Percentiles rank a stretch among this genome's conserved stretches.
Conservation (phyloP, 129 eudicot genomes). For the Flaveria bidentis region DNA sequence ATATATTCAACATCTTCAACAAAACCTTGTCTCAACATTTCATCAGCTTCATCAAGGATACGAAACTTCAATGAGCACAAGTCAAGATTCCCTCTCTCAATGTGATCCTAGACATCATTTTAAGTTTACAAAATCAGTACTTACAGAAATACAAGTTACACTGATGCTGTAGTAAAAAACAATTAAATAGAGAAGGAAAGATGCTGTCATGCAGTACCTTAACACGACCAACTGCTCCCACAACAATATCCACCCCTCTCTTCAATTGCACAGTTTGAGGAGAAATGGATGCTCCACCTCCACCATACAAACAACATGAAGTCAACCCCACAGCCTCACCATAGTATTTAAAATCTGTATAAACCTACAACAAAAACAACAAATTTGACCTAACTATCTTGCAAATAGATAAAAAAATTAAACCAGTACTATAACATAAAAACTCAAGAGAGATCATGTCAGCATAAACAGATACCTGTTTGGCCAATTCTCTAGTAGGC, state of each 20-base stretch:
- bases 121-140: not conserved
- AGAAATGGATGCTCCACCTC: slow-evolving; percentile 68
- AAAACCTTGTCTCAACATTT: slow-evolving; percentile 93
- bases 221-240: slow-evolving; percentile 93
- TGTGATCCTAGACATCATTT: slow-evolving; percentile 62
- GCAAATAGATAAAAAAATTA: not conserved
- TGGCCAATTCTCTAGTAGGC: slow-evolving; percentile 92
- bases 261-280: slow-evolving; percentile 63
- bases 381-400: not conserved
- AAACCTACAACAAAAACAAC: slow-evolving; percentile 44
- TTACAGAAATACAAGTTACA: not conserved
- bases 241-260: slow-evolving; percentile 88
- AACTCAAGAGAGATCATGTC: not conserved
- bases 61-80: slow-evolving; percentile 79
- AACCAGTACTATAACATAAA: not conserved
- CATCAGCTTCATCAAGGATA: slow-evolving; percentile 98
- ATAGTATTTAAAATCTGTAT: slow-evolving; percentile 69
- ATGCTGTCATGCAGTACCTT: slow-evolving; percentile 49
- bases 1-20: slow-evolving; percentile 97
- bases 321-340: slow-evolving; percentile 76
- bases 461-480: slow-evolving; percentile 50
- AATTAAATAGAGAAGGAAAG: not conserved
- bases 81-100: slow-evolving; percentile 78
- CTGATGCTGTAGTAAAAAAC: not conserved
- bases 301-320: slow-evolving; percentile 86